Conservation (phyloP, 106 monocot genomes). For the Dendrobium officinale region DNA sequence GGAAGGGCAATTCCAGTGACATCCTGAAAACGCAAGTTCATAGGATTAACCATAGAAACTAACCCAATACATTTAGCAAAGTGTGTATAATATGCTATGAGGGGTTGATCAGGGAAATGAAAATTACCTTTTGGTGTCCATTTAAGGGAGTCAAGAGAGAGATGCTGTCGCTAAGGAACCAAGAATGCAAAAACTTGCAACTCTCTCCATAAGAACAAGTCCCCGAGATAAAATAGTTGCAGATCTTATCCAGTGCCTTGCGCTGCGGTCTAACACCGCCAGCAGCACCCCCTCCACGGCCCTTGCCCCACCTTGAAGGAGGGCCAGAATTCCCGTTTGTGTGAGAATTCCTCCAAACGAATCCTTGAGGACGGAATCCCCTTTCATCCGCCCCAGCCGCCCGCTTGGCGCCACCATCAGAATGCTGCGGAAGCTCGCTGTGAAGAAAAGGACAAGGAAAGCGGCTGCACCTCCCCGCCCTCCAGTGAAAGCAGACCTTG, state of each 20-base stretch:
- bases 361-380: constrained; percentile 13
- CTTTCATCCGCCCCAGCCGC: not conserved
- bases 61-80: not conserved
- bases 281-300: constrained; percentile 14
- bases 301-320: constrained; percentile 49
- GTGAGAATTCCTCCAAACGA: constrained; percentile 42
- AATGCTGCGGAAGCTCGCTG: constrained; percentile 7
- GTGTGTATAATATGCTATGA: not conserved
- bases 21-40: constrained; percentile 34
- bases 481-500: constrained; percentile 34
- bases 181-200: constrained; percentile 61
- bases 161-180: constrained; percentile 54
- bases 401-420: not conserved
- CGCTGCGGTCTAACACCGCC: not conserved
- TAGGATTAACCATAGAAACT: not conserved
- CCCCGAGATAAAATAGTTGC: constrained; percentile 34
- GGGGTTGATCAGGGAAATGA: not conserved
- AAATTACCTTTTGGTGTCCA: constrained; percentile 73
- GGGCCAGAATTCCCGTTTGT: not conserved
- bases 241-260: constrained; percentile 23
- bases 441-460: constrained; percentile 32
- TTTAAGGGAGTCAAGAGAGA: constrained; percentile 49
- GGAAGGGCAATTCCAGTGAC: constrained; percentile 89
- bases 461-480: constrained; percentile 23
- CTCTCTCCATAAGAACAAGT: constrained; percentile 54